These are phyloP conservation scores for Phytophthora macrochlamydospora DNA, from an alignment of 352 stramenopile genomes.

Conservation along the genomic window DNA sequence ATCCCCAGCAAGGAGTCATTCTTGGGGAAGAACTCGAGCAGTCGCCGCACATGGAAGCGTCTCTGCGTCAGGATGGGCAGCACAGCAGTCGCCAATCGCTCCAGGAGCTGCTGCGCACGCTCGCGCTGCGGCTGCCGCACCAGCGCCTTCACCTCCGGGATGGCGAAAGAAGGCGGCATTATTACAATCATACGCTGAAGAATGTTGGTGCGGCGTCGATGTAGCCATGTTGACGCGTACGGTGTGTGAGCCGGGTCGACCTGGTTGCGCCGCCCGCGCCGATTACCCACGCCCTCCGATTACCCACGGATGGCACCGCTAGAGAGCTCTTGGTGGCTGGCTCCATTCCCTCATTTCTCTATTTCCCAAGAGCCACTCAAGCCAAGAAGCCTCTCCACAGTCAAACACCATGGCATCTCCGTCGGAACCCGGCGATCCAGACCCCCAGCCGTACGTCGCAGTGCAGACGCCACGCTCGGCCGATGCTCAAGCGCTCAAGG, in stretches of 20 bases:
- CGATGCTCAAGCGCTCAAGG: slow-evolving; percentile 8
- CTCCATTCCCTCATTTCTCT: too few species aligned
- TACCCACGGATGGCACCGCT: background rate
- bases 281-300: background rate
- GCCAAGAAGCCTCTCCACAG: background rate
- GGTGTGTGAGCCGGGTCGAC: background rate
- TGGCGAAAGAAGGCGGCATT: slow-evolving; percentile 32
- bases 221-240: background rate
- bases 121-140: slow-evolving; percentile 41
- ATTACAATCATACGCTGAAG: too few species aligned
- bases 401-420: slow-evolving; percentile 11
- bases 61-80: slow-evolving; percentile 61
- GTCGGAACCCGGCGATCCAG: slow-evolving; percentile 3
- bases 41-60: slow-evolving; percentile 52
- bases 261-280: background rate
- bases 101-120: slow-evolving; percentile 47
- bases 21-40: slow-evolving; percentile 79
- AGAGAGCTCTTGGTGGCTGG: too few species aligned
- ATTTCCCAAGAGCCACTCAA: too few species aligned
- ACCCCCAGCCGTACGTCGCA: slow-evolving; percentile 15
- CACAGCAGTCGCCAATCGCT: slow-evolving; percentile 54
- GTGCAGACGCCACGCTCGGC: slow-evolving; percentile 16
- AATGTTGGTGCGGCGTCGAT: too few species aligned
- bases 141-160: slow-evolving; percentile 46
- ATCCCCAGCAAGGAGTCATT: slow-evolving; percentile 67